Evolutionary conservation across 345 rosid species (phyloP), one percentile per base, ranked within the genome.

Genomic region (Syzygium aqueum): DNA sequence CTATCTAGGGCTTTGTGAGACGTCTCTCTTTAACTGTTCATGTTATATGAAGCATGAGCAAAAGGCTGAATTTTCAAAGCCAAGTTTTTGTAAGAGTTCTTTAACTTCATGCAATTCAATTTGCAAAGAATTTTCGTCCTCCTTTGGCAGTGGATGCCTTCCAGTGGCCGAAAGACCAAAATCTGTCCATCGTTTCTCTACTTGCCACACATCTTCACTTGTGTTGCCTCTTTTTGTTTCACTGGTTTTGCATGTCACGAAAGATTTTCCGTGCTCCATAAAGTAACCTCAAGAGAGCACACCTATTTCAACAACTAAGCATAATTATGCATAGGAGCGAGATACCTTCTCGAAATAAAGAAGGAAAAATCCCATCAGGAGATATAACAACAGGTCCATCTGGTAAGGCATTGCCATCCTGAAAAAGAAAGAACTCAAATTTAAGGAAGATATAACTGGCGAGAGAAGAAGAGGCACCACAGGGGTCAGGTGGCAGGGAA

Each of bases 361-460:
- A 97, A 65, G 99, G 98, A 91, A 97, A 94, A 87, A 97, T 92
- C 19, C 99, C 99, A 89, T 97, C 99, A 2, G 99, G 98, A 84
- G 99, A 97, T 89, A 97, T 96, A 85, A 97, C 96, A 89, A 95
- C 95, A 23, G 99, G 99, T 28, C 99, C 99, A 88, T 97, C 98
- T 25, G 99, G 99, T 87, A 97, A 94, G 86, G 95, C 96, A 89
- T 93, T 93, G 67, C 99, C 99, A 63, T 97, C 96, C 99, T 96
- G 91, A 43, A 86, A 86, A 25, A 88, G 65, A 6, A 86, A 53
- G 88, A 27, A 11, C 67, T 63, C 7, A 21, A 65, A 85, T 85
- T 83, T 65, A 67, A 61, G 27, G 25, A 51, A 73, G 73, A 49
- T 37, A 1, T 49, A 46, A 46, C 43, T 49, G 11, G 33, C 0